Percentiles rank a stretch among this genome's conserved stretches.
Conservation (phyloP, 2,329 filamentous ascomycete species). For the Zymoseptoria tritici region DNA sequence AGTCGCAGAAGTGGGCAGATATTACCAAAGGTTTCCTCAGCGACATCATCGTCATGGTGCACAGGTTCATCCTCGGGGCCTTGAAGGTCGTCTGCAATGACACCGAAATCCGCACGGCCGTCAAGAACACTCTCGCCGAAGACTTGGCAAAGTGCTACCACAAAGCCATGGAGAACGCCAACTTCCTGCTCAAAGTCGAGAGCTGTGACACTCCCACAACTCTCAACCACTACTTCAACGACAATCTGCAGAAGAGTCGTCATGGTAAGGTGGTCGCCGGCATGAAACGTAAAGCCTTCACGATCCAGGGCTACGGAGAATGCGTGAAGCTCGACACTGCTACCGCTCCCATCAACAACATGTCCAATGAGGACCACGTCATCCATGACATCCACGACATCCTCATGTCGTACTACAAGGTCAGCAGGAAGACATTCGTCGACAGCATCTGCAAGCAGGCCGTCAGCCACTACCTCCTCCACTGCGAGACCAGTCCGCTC, state of each 20-base stretch:
- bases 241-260: slow-evolving; percentile 35
- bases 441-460: slow-evolving; percentile 56
- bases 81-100: slow-evolving; percentile 42
- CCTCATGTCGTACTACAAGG: slow-evolving; percentile 53
- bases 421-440: slow-evolving; percentile 54
- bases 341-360: slow-evolving; percentile 14
- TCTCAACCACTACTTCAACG: slow-evolving; percentile 47
- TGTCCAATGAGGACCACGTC: slow-evolving; percentile 34
- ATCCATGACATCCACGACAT: slow-evolving; percentile 53
- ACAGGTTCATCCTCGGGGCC: slow-evolving; percentile 44
- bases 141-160: slow-evolving; percentile 42
- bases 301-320: not conserved
- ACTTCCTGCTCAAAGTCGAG: slow-evolving; percentile 49
- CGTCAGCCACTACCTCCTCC: slow-evolving; percentile 48
- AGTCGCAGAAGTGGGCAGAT: slow-evolving; percentile 41
- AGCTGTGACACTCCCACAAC: slow-evolving; percentile 41
- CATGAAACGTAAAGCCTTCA: slow-evolving; percentile 7
- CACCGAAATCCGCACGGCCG: slow-evolving; percentile 32
- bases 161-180: slow-evolving; percentile 42
- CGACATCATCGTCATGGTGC: slow-evolving; percentile 45
- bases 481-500: slow-evolving; percentile 44
- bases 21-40: slow-evolving; percentile 46
- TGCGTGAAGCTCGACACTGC: slow-evolving; percentile 19
- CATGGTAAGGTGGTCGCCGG: slow-evolving; percentile 7
- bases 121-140: slow-evolving; percentile 41